A percentile compares a stretch with the other conserved stretches of the same genome.
Evolutionary conservation across 2,329 filamentous ascomycete species (phyloP).

Genomic region (Gremmenia infestans): DNA sequence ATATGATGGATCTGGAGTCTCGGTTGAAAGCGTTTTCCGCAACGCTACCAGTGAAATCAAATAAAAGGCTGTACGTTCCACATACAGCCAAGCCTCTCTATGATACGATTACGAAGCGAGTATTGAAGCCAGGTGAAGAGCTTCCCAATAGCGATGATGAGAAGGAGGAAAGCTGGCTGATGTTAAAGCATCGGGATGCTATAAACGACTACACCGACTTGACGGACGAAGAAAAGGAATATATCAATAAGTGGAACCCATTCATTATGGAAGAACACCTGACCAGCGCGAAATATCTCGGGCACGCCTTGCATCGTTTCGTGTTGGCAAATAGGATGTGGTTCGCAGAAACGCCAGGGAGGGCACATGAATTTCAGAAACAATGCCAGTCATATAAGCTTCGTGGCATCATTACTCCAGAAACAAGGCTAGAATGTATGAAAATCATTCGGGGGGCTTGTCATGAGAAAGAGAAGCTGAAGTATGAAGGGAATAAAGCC

Average conservation of each 20-base stretch:
- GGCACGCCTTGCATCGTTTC: constrained; percentile 20
- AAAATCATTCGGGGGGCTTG: neutral
- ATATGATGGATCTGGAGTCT: constrained; percentile 9
- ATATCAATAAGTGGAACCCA: constrained; percentile 27
- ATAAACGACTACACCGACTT: constrained; percentile 29
- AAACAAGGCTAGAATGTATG: neutral
- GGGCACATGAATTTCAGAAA: neutral
- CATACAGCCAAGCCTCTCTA: constrained; percentile 22
- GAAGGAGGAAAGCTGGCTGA: constrained; percentile 28
- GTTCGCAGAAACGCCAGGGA: constrained; percentile 17
- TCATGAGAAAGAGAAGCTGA: neutral
- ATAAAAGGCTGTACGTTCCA: constrained; percentile 14
- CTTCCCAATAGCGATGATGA: constrained; percentile 28
- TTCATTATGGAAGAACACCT: constrained; percentile 23
- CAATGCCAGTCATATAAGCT: neutral
- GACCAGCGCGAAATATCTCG: constrained; percentile 18
- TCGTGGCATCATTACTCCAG: neutral
- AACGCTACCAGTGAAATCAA: neutral
- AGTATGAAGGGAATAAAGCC: neutral
- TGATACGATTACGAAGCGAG: constrained; percentile 25
- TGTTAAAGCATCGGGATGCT: constrained; percentile 26
- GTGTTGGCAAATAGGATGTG: constrained; percentile 21
- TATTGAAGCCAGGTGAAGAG: constrained; percentile 24
- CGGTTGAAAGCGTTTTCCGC: neutral
- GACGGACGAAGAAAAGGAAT: constrained; percentile 28